Percentiles rank a stretch among this genome's conserved stretches.
Evolutionary conservation across 2,329 filamentous ascomycete genomes (phyloP).

Genomic region (Colletotrichum costaricense): DNA sequence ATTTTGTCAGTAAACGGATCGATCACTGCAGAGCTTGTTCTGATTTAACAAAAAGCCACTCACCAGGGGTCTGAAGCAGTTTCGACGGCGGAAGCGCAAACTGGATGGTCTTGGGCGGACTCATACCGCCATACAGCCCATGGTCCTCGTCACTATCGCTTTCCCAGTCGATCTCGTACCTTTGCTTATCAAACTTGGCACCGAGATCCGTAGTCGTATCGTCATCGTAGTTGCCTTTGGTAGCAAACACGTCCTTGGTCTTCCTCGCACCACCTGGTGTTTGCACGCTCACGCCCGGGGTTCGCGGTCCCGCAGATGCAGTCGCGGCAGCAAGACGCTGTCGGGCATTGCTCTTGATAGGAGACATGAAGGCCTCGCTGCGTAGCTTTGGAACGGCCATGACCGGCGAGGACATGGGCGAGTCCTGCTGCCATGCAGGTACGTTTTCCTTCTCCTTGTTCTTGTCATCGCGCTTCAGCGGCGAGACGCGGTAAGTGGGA

Average conservation of each 20-base stretch:
- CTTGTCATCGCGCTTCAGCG: slow-evolving; percentile 51
- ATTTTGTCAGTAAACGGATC: slow-evolving; percentile 26
- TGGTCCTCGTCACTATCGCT: slow-evolving; percentile 76
- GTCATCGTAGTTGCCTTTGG: slow-evolving; percentile 38
- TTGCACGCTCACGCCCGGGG: slow-evolving; percentile 87
- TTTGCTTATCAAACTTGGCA: slow-evolving; percentile 42
- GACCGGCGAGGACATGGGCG: slow-evolving; percentile 79
- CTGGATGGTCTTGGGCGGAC: slow-evolving; percentile 93
- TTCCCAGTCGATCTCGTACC: slow-evolving; percentile 77
- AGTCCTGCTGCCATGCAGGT: slow-evolving; percentile 60
- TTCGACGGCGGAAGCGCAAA: slow-evolving; percentile 83
- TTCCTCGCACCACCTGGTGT: slow-evolving; percentile 72
- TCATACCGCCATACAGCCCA: slow-evolving; percentile 76
- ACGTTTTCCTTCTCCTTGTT: slow-evolving; percentile 43
- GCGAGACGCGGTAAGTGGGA: slow-evolving; percentile 54
- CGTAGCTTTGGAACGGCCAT: slow-evolving; percentile 85
- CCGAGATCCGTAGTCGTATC: slow-evolving; percentile 35
- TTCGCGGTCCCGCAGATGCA: slow-evolving; percentile 63
- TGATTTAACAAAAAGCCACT: slow-evolving; percentile 39
- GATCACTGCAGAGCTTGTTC: not conserved
- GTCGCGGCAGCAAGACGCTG: slow-evolving; percentile 55
- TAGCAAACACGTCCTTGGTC: slow-evolving; percentile 61
- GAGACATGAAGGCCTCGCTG: slow-evolving; percentile 86
- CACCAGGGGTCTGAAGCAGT: slow-evolving; percentile 83
- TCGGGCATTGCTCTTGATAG: slow-evolving; percentile 62